Evolutionary conservation across 345 rosid genomes (phyloP), one percentile per base, ranked within the genome.

Genomic region (Aethionema arabicum): DNA sequence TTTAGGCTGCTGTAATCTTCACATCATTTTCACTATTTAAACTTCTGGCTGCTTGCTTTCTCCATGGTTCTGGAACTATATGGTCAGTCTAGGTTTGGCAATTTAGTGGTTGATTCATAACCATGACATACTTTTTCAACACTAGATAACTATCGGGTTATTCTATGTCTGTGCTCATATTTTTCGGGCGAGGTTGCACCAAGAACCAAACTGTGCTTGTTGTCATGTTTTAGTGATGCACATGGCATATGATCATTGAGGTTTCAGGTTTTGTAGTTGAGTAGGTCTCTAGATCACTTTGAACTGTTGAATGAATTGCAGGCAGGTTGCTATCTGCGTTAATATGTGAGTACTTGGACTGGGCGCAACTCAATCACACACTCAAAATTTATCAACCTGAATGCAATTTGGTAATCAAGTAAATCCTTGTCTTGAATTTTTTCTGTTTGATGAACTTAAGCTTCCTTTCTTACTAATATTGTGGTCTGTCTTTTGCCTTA

Each of bases 291-390:
- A 45, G 39, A 56, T 61, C 6, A 41, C 53, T 49, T 14, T 35
- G 53, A 42, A 36, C 8, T 49, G 41, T 69, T 41, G 8, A 52
- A 63, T 49, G 38, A 44, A 71, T 63, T 74, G 79, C 82, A 93
- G 99, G 97, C 59, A 87, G 92, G 77, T 74, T 93, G 62, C 76
- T 93, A 55, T 80, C 90, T 60, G 95, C 99, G 27, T 60, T 90
- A 12, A 52, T 90, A 48, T 93, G 92, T 59, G 99, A 93, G 73
- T 93, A 93, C 77, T 83, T 93, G 59, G 97, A 93, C 74, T 90
- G 97, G 97, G 99, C 97, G 0, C 88, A 93, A 39, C 92, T 93
- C 8, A 90, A 87, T 55, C 96, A 90, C 71, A 74, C 96, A 0
- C 80, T 83, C 58, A 90, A 87, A 79, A 96, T 93, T 32, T 93